These are phyloP conservation scores for Alternaria solani DNA, from an alignment of 2,329 filamentous ascomycete genomes.

Conservation along the genomic window DNA sequence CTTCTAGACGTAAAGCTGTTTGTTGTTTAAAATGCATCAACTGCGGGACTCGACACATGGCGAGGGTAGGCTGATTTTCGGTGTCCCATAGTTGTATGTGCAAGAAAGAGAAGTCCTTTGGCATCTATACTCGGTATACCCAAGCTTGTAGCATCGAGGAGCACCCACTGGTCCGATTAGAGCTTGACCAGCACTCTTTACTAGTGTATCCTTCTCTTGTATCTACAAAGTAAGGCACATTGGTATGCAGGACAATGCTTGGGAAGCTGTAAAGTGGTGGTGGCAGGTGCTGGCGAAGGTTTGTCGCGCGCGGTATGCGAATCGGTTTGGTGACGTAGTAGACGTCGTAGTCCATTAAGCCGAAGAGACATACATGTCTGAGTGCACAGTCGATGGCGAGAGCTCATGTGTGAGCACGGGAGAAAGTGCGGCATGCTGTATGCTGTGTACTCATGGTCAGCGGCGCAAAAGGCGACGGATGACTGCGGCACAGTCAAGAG, in stretches of 20 bases:
- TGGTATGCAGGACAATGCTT: not conserved
- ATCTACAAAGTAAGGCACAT: not conserved
- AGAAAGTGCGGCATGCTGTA: not conserved
- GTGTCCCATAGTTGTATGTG: not conserved
- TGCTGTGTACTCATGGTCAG: not conserved
- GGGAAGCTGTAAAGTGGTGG: not conserved
- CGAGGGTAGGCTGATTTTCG: not conserved
- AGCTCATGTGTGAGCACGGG: not conserved
- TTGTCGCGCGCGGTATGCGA: not conserved
- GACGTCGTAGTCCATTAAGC: not conserved
- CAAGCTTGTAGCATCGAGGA: not conserved
- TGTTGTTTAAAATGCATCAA: no score
- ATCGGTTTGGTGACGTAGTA: not conserved
- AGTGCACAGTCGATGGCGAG: not conserved
- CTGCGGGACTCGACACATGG: no score
- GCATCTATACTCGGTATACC: fast-evolving
- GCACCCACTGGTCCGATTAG: no score
- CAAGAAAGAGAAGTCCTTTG: not conserved
- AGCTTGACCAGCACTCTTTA: not conserved
- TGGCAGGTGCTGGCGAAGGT: not conserved
- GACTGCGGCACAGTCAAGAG: not conserved
- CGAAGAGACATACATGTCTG: not conserved
- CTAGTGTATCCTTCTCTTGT: not conserved
- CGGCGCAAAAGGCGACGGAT: not conserved
- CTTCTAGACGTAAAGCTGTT: no score